Evolutionary conservation across 257 asterid species (phyloP).

Genomic region (Primulina tabacum): DNA sequence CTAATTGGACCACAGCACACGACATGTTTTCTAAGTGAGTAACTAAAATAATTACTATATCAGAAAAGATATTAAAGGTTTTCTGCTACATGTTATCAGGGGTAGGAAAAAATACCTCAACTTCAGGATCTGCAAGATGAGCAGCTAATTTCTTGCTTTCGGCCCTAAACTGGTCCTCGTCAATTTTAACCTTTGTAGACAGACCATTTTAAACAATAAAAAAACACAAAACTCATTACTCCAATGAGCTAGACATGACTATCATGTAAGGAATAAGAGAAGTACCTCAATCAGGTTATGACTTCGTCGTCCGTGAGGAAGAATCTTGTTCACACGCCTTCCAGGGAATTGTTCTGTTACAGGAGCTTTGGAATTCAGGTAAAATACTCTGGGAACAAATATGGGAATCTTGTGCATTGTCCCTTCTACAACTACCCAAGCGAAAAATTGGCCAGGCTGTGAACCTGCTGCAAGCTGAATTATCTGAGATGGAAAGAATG

Average conservation of each 20-base stretch:
- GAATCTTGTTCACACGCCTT: slow-evolving; percentile 81
- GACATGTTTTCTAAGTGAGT: slow-evolving; percentile 6
- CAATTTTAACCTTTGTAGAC: slow-evolving; percentile 61
- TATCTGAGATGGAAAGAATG: slow-evolving; percentile 48
- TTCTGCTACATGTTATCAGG: slow-evolving; percentile 16
- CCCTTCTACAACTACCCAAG: slow-evolving; percentile 95
- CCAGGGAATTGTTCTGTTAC: slow-evolving; percentile 96
- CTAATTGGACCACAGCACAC: slow-evolving; percentile 8
- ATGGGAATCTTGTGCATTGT: slow-evolving; percentile 77
- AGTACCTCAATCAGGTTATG: slow-evolving; percentile 84
- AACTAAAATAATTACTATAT: not conserved
- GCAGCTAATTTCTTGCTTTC: slow-evolving; percentile 89
- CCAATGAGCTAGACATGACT: slow-evolving; percentile 9
- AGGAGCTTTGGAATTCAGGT: slow-evolving; percentile 93
- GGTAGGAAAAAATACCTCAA: slow-evolving; percentile 59
- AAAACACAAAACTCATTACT: slow-evolving; percentile 14
- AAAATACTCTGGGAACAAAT: slow-evolving; percentile 74
- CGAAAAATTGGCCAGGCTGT: slow-evolving; percentile 73
- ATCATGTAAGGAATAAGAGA: slow-evolving; percentile 16
- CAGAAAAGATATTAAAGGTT: slow-evolving; percentile 12
- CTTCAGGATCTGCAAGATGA: slow-evolving; percentile 98
- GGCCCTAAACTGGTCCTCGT: slow-evolving; percentile 80
- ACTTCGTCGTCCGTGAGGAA: slow-evolving; percentile 90
- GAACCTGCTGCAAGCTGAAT: slow-evolving; percentile 76
- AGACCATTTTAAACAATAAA: slow-evolving; percentile 14